Base-by-base conservation (phyloP, 176 grass and related monocot genomes). In the Calamus simplicifolius region DNA sequence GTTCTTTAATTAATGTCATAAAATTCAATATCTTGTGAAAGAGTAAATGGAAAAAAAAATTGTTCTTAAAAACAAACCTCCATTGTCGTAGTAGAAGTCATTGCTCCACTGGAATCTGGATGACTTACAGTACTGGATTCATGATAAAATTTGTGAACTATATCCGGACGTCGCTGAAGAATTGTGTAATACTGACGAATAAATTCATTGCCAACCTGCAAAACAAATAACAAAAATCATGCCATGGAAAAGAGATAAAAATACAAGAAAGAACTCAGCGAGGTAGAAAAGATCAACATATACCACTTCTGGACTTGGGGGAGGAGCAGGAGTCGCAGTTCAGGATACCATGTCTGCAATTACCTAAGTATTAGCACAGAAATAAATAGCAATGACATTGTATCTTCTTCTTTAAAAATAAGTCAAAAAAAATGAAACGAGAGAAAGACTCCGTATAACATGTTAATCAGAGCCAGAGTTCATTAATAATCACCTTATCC, bases 141-240 rank as follows among this genome's bases (percentile, higher is more conserved):
- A 56, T 98, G 78, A 58, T 98, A 98, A 55, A 98, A 98, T 72
- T 85, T 87, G 27, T 92, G 58, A 59, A 80, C 84, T 35, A 85
- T 75, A 49, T 92, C 87, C 25, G 87, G 93, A 52, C 79, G 66
- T 31, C 63, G 75, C 0, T 92, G 84, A 50, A 98, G 79, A 69
- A 92, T 86, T 6, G 66, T 69, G 68, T 98, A 98, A 62, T 98
- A 98, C 31, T 92, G 93, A 52, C 88, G 69, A 57, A 98, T 79
- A 80, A 98, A 98, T 61, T 79, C 87, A 48, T 69, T 69, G 12
- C 81, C 64, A 73, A 98, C 75, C 87, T 98, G 68, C 13, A 73
- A 27, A 68, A 25, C 23, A 59, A 50, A 25, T 53, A 3, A 12
- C 26, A 58, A 43, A 6, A 52, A 23, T 7, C 31, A 17, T 14